Evolutionary conservation across 2,329 filamentous ascomycete species (phyloP).

Genomic region (Fusarium sp.): DNA sequence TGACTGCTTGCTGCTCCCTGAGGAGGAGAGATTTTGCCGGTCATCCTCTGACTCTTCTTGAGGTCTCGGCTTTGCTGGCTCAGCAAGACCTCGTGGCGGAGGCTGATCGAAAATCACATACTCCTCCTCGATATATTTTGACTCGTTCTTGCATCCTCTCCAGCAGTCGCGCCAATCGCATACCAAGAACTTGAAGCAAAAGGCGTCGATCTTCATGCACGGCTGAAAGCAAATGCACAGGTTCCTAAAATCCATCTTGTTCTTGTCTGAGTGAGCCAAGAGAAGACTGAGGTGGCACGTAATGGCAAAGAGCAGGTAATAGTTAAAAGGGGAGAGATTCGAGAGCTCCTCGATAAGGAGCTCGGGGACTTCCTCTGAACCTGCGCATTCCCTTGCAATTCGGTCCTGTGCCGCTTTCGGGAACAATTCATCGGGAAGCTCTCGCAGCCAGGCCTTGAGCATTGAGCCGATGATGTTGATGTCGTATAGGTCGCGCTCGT

Average conservation of each 20-base stretch:
- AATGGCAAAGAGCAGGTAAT: constrained; percentile 97
- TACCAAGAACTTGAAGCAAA: constrained; percentile 95
- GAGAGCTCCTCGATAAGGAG: constrained; percentile 92
- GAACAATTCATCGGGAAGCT: constrained; percentile 94
- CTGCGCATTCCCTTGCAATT: constrained; percentile 84
- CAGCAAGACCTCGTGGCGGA: constrained; percentile 65
- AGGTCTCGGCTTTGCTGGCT: constrained; percentile 52
- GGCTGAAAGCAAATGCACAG: constrained; percentile 97
- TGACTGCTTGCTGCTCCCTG: constrained; percentile 73
- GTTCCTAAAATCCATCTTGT: constrained; percentile 98
- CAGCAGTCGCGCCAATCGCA: constrained; percentile 97
- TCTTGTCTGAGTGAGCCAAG: constrained; percentile 92
- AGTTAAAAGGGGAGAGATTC: constrained; percentile 95
- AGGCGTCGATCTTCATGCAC: constrained; percentile 95
- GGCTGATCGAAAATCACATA: constrained; percentile 73
- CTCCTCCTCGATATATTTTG: constrained; percentile 80
- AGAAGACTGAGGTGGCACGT: constrained; percentile 95
- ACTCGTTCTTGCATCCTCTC: constrained; percentile 95
- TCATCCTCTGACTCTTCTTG: constrained; percentile 45
- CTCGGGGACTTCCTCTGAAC: constrained; percentile 85
- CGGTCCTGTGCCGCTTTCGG: constrained; percentile 86
- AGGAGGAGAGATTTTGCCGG: constrained; percentile 66
- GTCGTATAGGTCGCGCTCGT: constrained; percentile 89
- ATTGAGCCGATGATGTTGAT: constrained; percentile 97
- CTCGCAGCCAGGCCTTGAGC: constrained; percentile 95